Evolutionary conservation across 176 grass and related monocot genomes (phyloP).

Genomic region (Carex myosuroides): DNA sequence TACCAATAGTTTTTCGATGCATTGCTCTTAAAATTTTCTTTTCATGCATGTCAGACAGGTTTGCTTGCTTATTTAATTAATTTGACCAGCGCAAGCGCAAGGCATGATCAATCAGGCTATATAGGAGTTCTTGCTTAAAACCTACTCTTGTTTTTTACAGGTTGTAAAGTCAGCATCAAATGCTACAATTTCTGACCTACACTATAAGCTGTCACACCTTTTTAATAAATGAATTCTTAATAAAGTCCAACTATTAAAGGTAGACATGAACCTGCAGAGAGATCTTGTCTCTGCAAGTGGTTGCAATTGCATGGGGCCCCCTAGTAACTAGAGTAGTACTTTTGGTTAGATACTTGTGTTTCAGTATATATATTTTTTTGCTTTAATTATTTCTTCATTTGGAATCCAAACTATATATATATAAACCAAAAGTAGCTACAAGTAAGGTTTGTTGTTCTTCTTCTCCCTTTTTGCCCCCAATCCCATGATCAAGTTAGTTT

Average conservation of each 20-base stretch:
- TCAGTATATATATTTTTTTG: background rate
- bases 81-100: background rate
- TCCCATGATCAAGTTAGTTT: background rate
- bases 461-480: background rate
- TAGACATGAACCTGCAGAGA: background rate
- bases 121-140: conserved; percentile 17
- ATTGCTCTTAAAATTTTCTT: background rate
- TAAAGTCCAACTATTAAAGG: conserved; percentile 12
- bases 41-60: background rate
- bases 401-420: background rate
- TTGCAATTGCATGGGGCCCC: background rate
- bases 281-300: conserved; percentile 13
- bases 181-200: conserved; percentile 23
- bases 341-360: background rate
- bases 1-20: background rate
- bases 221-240: background rate
- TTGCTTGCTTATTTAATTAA: background rate
- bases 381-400: background rate
- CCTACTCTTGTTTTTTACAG: conserved; percentile 18
- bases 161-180: conserved; percentile 17
- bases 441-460: background rate
- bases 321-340: background rate
- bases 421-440: background rate
- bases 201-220: conserved; percentile 18
- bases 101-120: background rate